These are phyloP conservation scores for Passiflora organensis DNA, from an alignment of 345 rosid species.

Conservation along the genomic window DNA sequence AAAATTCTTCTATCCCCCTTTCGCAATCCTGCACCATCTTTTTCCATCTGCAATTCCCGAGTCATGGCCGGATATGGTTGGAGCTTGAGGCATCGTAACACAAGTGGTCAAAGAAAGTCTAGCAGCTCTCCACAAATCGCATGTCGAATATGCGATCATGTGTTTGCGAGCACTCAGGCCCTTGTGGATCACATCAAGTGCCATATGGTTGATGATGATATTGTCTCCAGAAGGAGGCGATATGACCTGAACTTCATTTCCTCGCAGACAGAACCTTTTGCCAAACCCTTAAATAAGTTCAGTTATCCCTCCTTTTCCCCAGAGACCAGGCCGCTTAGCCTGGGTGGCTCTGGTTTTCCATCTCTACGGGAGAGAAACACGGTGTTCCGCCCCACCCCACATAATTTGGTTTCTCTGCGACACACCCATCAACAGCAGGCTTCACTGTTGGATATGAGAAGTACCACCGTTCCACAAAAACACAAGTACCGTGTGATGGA, in stretches of 20 bases:
- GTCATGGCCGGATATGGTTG: conserved; percentile 24
- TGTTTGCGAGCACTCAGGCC: conserved; percentile 19
- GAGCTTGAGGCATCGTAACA: conserved; percentile 9
- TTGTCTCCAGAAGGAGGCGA: not conserved
- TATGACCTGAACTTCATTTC: not conserved
- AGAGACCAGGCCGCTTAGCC: not conserved
- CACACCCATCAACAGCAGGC: not conserved
- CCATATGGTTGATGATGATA: conserved; percentile 7
- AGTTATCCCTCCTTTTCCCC: not conserved
- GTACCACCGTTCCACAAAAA: not conserved
- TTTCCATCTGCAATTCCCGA: not conserved
- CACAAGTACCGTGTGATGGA: not conserved
- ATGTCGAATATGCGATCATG: conserved; percentile 29
- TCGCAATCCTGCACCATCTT: not conserved
- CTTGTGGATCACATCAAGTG: conserved; percentile 25
- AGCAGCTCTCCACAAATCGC: conserved; percentile 11
- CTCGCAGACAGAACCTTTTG: not conserved
- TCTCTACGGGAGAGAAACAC: not conserved
- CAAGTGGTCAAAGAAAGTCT: not conserved
- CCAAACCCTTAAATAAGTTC: not conserved
- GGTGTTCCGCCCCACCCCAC: not conserved
- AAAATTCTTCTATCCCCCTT: not conserved
- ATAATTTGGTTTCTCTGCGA: not conserved
- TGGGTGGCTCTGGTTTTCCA: not conserved
- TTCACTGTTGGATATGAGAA: not conserved